phyloP scores from a whole-genome alignment of 2,329 filamentous ascomycete genomes.

The Colletotrichum eremochloae region DNA sequence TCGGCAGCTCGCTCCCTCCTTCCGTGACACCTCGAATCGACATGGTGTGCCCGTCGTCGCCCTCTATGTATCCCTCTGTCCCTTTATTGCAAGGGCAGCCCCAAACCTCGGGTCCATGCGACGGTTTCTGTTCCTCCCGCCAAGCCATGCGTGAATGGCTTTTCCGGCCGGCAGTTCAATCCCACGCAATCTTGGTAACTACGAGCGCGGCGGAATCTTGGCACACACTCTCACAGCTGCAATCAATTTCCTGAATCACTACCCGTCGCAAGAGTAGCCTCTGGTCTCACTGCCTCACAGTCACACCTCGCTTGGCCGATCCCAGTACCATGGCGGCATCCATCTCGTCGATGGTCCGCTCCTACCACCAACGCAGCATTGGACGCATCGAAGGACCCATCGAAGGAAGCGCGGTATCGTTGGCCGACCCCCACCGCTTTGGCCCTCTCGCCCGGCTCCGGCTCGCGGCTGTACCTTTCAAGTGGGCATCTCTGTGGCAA shows the following conservation, averaged over 20 bases:
- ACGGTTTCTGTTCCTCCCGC: background rate
- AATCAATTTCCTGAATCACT: background rate
- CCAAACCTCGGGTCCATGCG: slow-evolving; percentile 2
- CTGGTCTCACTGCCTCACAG: background rate
- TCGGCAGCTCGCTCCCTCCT: slow-evolving; percentile 11
- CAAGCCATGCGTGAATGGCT: slow-evolving; percentile 7
- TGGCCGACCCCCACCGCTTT: background rate
- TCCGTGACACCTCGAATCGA: background rate
- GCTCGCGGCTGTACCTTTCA: slow-evolving; percentile 1
- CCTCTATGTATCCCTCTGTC: background rate
- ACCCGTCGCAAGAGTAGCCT: background rate
- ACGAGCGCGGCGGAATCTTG: background rate
- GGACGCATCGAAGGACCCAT: background rate
- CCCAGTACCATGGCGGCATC: background rate
- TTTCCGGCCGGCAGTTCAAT: background rate
- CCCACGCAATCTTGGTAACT: background rate
- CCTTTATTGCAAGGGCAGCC: slow-evolving; percentile 18
- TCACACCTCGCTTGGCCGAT: background rate
- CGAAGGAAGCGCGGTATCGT: slow-evolving; percentile 1
- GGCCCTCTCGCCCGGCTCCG: background rate
- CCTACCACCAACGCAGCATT: background rate
- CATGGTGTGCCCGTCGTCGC: background rate
- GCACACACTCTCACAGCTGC: background rate
- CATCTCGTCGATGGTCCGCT: background rate
- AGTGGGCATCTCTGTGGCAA: background rate